Evolutionary conservation across 2,329 filamentous ascomycete genomes (phyloP).

Genomic region (Pseudogymnoascus sp.): DNA sequence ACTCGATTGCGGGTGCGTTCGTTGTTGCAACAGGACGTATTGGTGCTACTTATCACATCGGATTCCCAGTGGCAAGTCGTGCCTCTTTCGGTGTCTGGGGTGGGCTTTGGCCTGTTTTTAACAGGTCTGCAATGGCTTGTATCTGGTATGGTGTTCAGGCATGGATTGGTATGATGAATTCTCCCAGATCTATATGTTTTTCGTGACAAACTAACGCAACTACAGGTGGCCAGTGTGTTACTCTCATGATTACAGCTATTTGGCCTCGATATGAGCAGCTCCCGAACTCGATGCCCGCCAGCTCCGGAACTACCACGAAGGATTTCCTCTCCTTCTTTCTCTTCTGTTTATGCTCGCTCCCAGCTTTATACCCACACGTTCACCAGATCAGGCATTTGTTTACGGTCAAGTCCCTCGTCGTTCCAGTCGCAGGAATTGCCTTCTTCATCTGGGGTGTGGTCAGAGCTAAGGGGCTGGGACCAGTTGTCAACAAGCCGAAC

Average conservation of each 20-base stretch:
- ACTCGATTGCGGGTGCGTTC: slow-evolving; percentile 69
- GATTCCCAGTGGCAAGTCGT: slow-evolving; percentile 74
- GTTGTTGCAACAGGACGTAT: slow-evolving; percentile 74
- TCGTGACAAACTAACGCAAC: neutral
- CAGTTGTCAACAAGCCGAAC: slow-evolving; percentile 66
- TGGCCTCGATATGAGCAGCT: slow-evolving; percentile 59
- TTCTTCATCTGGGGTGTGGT: slow-evolving; percentile 86
- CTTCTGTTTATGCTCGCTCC: slow-evolving; percentile 75
- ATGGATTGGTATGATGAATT: slow-evolving; percentile 51
- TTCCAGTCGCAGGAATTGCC: slow-evolving; percentile 73
- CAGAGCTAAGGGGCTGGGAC: slow-evolving; percentile 74
- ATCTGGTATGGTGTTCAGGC: slow-evolving; percentile 86
- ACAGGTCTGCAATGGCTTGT: slow-evolving; percentile 72
- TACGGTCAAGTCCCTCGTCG: slow-evolving; percentile 81
- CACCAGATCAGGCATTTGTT: slow-evolving; percentile 86
- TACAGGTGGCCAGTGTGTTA: slow-evolving; percentile 69
- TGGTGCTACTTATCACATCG: slow-evolving; percentile 81
- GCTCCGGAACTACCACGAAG: slow-evolving; percentile 66
- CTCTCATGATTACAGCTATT: slow-evolving; percentile 81
- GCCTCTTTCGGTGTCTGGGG: slow-evolving; percentile 87
- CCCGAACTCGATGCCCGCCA: slow-evolving; percentile 58
- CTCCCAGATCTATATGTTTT: neutral
- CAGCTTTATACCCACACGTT: slow-evolving; percentile 83
- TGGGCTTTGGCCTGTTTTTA: slow-evolving; percentile 80
- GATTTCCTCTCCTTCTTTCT: slow-evolving; percentile 79